Conservation (phyloP, 192 early-diverging fungal genomes). For the Spizellomyces punctatus region DNA sequence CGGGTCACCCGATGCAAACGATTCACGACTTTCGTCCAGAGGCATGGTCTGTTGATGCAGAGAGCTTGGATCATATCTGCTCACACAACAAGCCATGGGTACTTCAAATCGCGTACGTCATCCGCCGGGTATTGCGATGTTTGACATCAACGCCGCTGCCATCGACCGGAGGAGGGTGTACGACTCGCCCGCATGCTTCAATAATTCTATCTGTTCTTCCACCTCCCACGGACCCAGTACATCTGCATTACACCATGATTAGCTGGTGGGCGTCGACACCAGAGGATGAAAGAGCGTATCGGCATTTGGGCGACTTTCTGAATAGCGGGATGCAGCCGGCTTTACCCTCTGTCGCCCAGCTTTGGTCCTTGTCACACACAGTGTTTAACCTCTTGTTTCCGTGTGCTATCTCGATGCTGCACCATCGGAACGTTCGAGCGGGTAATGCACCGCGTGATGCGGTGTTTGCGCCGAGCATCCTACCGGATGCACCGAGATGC, state of each 20-base stretch:
- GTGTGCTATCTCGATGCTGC: too few species aligned
- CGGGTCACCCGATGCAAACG: not conserved
- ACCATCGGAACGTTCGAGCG: too few species aligned
- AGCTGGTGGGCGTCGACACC: constrained; percentile 21
- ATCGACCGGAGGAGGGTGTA: not conserved
- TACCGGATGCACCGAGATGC: too few species aligned
- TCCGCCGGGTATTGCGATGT: constrained; percentile 19
- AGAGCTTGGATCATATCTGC: constrained; percentile 5
- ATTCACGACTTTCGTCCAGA: constrained; percentile 20
- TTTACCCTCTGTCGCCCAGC: constrained; percentile 19
- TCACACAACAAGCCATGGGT: constrained; percentile 20
- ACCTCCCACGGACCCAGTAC: not conserved
- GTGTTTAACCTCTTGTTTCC: too few species aligned
- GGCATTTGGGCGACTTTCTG: constrained; percentile 5
- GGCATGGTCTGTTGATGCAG: constrained; percentile 3
- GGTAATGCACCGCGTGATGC: too few species aligned
- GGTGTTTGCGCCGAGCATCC: too few species aligned
- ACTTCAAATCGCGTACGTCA: constrained; percentile 14
- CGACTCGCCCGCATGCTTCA: not conserved
- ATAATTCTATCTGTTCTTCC: constrained; percentile 9
- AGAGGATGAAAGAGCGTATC: constrained; percentile 10
- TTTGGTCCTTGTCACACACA: too few species aligned
- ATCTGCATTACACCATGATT: constrained; percentile 15
- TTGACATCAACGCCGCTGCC: constrained; percentile 1
- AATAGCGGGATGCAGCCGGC: not conserved